These are phyloP conservation scores for Scheffersomyces titani DNA, from an alignment of 1,139 yeast species.

Conservation along the genomic window DNA sequence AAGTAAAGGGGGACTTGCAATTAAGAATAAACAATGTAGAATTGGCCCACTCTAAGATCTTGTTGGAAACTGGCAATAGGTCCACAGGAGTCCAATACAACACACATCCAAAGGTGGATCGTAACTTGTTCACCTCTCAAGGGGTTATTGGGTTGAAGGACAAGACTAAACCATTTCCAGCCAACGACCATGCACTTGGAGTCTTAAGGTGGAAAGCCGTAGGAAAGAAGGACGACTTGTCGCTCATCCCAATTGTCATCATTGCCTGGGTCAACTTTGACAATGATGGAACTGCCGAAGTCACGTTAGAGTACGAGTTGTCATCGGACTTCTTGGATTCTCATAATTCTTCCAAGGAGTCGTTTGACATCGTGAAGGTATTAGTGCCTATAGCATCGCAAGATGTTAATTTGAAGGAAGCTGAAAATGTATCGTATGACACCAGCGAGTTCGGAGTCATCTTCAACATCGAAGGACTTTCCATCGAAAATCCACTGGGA, in stretches of 20 bases:
- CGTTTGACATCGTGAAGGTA: constrained; percentile 59
- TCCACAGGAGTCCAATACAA: constrained; percentile 68
- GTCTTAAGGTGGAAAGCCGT: constrained; percentile 88
- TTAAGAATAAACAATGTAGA: constrained; percentile 77
- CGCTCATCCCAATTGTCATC: constrained; percentile 68
- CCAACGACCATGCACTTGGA: constrained; percentile 86
- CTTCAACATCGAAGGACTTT: constrained; percentile 52
- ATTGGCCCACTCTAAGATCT: constrained; percentile 64
- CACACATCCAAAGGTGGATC: constrained; percentile 96
- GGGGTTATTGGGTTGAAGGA: constrained; percentile 75
- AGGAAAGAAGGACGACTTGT: constrained; percentile 59
- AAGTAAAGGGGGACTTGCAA: constrained; percentile 89
- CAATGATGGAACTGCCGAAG: constrained; percentile 60
- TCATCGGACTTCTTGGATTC: constrained; percentile 38
- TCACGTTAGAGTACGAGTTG: constrained; percentile 87
- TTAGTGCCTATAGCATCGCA: constrained; percentile 64
- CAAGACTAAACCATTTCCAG: constrained; percentile 77
- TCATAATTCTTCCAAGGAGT: constrained; percentile 28
- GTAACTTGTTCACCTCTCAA: constrained; percentile 58
- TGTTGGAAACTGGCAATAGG: constrained; percentile 51
- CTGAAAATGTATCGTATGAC: constrained; percentile 47
- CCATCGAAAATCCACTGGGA: constrained; percentile 59
- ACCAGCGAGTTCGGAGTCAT: constrained; percentile 62
- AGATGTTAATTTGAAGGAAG: constrained; percentile 59
- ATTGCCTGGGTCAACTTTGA: constrained; percentile 83